phyloP scores from a whole-genome alignment of 2,329 filamentous ascomycete species.

The Epichloe gansuensis region DNA sequence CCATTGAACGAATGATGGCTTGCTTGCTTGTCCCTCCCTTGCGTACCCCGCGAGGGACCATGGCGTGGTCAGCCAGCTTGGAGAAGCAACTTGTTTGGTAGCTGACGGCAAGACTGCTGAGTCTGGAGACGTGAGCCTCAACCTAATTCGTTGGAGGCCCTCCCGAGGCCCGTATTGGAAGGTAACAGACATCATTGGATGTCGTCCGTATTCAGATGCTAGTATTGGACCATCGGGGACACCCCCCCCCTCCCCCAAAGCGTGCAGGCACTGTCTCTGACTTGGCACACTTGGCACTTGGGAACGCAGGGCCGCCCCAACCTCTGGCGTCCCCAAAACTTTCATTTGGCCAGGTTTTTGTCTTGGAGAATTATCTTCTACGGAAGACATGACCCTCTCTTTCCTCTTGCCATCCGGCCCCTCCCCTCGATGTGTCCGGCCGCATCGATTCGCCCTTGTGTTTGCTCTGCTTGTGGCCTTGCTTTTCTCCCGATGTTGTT shows the following conservation, averaged over 20 bases:
- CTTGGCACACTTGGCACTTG: neutral
- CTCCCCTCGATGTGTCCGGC: slow-evolving; percentile 19
- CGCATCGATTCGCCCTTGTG: slow-evolving; percentile 14
- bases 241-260: too few species aligned
- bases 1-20: too few species aligned
- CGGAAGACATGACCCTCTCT: neutral
- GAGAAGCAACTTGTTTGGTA: too few species aligned
- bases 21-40: too few species aligned
- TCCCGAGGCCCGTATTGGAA: neutral
- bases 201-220: too few species aligned
- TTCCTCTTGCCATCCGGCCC: slow-evolving; percentile 1
- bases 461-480: slow-evolving; percentile 10
- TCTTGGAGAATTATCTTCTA: slow-evolving; percentile 11
- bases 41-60: too few species aligned
- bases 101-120: too few species aligned
- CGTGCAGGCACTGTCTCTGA: too few species aligned
- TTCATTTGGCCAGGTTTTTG: neutral
- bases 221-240: neutral
- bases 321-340: neutral
- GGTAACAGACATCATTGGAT: too few species aligned
- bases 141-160: neutral
- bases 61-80: neutral
- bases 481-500: slow-evolving; percentile 17
- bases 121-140: neutral
- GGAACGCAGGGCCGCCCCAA: neutral